Conservation (phyloP, 768 basidiomycete species). For the Termitomyces sp. region DNA sequence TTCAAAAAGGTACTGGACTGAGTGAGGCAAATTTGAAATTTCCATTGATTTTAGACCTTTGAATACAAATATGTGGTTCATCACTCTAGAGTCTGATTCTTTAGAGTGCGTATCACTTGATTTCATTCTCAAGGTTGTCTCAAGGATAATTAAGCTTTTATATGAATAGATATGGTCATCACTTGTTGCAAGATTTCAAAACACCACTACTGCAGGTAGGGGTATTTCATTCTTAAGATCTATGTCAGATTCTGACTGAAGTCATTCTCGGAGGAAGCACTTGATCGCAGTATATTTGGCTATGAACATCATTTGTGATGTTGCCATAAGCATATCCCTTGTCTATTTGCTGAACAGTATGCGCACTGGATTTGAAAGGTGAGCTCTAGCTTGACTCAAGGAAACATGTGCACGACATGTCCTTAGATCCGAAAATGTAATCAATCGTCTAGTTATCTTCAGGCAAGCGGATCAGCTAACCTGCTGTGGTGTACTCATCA, state of each 20-base stretch:
- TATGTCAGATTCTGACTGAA: neutral
- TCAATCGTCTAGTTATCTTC: no score
- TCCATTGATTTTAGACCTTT: neutral
- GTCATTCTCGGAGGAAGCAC: neutral
- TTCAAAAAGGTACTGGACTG: neutral
- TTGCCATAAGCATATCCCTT: no score
- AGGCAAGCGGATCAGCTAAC: neutral
- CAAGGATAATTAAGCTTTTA: neutral
- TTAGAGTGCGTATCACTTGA: neutral
- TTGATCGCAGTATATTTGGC: neutral
- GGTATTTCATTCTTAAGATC: neutral
- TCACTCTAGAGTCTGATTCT: neutral
- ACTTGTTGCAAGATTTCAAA: neutral
- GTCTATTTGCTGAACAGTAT: no score
- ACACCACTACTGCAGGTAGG: neutral
- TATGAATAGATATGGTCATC: neutral
- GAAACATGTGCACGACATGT: neutral
- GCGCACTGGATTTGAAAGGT: no score
- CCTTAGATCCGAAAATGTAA: no score
- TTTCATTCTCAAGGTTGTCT: no score
- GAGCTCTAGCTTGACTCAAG: neutral
- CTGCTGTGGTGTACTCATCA: fast-evolving
- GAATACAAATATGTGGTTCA: neutral
- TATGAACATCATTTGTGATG: neutral
- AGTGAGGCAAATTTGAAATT: neutral